phyloP scores from a whole-genome alignment of 1,284 basidiomycete species.

The Marasmius fiardii region DNA sequence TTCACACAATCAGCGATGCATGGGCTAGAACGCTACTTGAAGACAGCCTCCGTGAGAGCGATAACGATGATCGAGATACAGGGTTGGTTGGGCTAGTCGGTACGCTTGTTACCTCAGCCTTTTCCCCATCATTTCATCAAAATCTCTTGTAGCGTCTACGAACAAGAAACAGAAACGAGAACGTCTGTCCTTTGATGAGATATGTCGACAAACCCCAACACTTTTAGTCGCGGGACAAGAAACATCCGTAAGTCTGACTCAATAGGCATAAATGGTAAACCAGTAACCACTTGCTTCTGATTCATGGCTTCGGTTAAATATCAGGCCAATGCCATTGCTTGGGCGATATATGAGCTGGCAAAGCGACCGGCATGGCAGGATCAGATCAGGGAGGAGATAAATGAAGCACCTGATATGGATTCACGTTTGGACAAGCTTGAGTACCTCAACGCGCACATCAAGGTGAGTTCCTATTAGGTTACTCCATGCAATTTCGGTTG shows the following conservation, averaged over 20 bases:
- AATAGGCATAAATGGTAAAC: too few relatives aligned
- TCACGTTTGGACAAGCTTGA: neutral
- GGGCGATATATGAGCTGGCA: conserved; percentile 6
- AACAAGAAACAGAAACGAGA: neutral
- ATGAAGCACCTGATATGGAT: neutral
- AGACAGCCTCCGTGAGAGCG: too few relatives aligned
- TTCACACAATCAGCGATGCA: too few relatives aligned
- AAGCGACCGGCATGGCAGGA: neutral
- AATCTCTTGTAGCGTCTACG: too few relatives aligned
- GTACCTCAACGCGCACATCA: conserved; percentile 5
- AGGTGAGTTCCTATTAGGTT: neutral
- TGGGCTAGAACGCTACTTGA: too few relatives aligned
- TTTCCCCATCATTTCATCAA: too few relatives aligned
- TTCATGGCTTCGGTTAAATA: neutral
- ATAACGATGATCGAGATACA: too few relatives aligned
- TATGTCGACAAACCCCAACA: neutral
- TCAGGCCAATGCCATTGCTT: conserved; percentile 1
- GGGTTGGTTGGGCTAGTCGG: too few relatives aligned
- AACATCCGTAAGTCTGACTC: neutral
- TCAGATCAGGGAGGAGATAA: conserved; percentile 3
- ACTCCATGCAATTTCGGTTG: neutral
- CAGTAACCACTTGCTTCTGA: too few relatives aligned
- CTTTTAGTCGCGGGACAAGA: neutral
- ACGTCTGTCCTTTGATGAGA: neutral
- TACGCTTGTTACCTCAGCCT: too few relatives aligned